Percentiles rank a stretch among this genome's conserved stretches.
phyloP scores from a whole-genome alignment of 257 asterid species.

The Solanum microdontum region DNA sequence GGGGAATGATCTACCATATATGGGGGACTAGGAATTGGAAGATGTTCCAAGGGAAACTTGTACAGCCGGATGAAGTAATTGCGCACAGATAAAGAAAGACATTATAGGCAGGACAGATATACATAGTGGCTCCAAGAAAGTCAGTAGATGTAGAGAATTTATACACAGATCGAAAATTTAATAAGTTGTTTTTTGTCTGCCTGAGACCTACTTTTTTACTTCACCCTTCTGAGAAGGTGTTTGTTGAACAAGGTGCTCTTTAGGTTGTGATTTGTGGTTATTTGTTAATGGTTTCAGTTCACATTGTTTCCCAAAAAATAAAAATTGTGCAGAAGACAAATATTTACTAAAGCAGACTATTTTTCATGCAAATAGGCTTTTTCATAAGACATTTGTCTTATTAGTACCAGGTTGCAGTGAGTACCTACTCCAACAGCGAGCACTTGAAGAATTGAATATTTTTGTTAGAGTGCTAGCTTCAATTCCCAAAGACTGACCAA shows the following conservation, averaged over 20 bases:
- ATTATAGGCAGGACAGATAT: background rate
- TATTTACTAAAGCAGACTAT: background rate
- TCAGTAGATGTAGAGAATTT: background rate
- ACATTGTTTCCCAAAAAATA: background rate
- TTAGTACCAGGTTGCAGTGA: background rate
- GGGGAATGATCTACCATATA: background rate
- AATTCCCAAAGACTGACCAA: slow-evolving; percentile 81
- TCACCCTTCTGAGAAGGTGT: background rate
- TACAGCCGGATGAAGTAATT: background rate
- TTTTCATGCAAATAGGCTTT: background rate
- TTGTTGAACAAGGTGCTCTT: background rate
- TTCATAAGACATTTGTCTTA: background rate
- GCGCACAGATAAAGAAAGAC: background rate
- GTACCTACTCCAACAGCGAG: slow-evolving; percentile 99
- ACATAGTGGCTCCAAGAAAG: background rate
- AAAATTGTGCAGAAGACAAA: background rate
- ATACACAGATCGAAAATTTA: background rate
- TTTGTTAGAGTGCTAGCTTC: slow-evolving; percentile 59
- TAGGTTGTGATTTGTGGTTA: background rate
- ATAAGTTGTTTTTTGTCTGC: background rate
- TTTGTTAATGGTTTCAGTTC: background rate
- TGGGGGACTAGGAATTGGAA: background rate
- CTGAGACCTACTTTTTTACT: background rate
- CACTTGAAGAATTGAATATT: slow-evolving; percentile 81
- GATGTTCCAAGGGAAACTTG: background rate